Conservation (phyloP, 2,329 filamentous ascomycete species). For the Talaromyces pinophilus region DNA sequence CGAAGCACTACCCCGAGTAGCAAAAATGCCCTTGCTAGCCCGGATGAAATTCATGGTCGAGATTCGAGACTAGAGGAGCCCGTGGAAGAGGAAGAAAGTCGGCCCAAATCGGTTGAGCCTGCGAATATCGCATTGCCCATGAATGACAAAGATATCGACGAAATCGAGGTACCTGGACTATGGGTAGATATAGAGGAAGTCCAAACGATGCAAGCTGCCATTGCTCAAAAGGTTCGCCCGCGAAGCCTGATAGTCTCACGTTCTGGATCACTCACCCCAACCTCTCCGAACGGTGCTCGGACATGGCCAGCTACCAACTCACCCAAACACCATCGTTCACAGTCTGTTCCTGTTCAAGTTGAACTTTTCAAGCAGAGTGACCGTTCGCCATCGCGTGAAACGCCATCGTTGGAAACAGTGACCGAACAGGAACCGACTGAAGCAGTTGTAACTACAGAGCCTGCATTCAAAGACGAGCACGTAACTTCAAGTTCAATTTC, state of each 20-base stretch:
- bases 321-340: slow-evolving; percentile 15
- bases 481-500: not conserved
- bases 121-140: slow-evolving; percentile 36
- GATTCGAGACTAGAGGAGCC: slow-evolving; percentile 24
- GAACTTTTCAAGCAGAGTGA: slow-evolving; percentile 12
- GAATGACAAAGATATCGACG: slow-evolving; percentile 66
- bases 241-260: slow-evolving; percentile 45
- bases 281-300: slow-evolving; percentile 18
- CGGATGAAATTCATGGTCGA: slow-evolving; percentile 33
- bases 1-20: slow-evolving; percentile 35
- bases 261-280: slow-evolving; percentile 32
- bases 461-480: not conserved
- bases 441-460: not conserved
- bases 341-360: slow-evolving; percentile 22
- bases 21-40: slow-evolving; percentile 42
- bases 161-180: slow-evolving; percentile 57
- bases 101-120: slow-evolving; percentile 34
- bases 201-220: slow-evolving; percentile 39
- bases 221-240: slow-evolving; percentile 46
- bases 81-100: slow-evolving; percentile 24
- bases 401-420: slow-evolving; percentile 11
- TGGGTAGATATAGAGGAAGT: slow-evolving; percentile 63
- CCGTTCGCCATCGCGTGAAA: not conserved
- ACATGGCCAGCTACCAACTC: slow-evolving; percentile 21
- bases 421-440: slow-evolving; percentile 13